These are phyloP conservation scores for Penicillium occitanis DNA, from an alignment of 2,329 filamentous ascomycete species.

Conservation along the genomic window DNA sequence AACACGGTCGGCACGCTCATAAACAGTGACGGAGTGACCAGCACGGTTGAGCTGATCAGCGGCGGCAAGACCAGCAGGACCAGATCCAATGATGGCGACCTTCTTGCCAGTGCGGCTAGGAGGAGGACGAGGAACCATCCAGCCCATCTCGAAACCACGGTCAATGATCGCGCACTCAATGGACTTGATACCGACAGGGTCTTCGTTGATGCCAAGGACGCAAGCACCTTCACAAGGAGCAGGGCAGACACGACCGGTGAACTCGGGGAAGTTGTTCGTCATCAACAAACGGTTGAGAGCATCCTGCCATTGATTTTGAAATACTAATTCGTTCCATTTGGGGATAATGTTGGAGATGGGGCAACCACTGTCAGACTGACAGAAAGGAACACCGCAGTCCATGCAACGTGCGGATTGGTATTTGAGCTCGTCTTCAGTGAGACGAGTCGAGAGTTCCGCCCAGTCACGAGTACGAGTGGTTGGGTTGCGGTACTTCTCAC, in stretches of 20 bases:
- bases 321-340: slow-evolving; percentile 88
- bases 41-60: slow-evolving; percentile 94
- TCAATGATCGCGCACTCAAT: slow-evolving; percentile 98
- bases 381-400: slow-evolving; percentile 98
- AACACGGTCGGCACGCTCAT: slow-evolving; percentile 85
- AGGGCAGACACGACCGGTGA: slow-evolving; percentile 94
- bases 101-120: slow-evolving; percentile 81
- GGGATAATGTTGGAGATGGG: slow-evolving; percentile 97
- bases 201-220: slow-evolving; percentile 93
- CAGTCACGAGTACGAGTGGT: slow-evolving; percentile 87
- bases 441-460: slow-evolving; percentile 82
- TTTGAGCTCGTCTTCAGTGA: slow-evolving; percentile 93
- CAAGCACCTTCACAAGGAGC: slow-evolving; percentile 96
- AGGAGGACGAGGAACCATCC: slow-evolving; percentile 86
- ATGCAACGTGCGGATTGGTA: slow-evolving; percentile 96
- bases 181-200: slow-evolving; percentile 96
- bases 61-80: slow-evolving; percentile 82
- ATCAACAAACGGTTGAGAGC: slow-evolving; percentile 87
- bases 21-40: slow-evolving; percentile 84
- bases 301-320: slow-evolving; percentile 75
- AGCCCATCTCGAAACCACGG: slow-evolving; percentile 95
- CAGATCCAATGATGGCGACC: slow-evolving; percentile 85
- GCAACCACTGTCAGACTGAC: slow-evolving; percentile 92
- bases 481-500: slow-evolving; percentile 86
- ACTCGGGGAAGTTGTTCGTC: slow-evolving; percentile 99